phyloP scores from a whole-genome alignment of 768 basidiomycete species.

The Tephrocybe rancida region DNA sequence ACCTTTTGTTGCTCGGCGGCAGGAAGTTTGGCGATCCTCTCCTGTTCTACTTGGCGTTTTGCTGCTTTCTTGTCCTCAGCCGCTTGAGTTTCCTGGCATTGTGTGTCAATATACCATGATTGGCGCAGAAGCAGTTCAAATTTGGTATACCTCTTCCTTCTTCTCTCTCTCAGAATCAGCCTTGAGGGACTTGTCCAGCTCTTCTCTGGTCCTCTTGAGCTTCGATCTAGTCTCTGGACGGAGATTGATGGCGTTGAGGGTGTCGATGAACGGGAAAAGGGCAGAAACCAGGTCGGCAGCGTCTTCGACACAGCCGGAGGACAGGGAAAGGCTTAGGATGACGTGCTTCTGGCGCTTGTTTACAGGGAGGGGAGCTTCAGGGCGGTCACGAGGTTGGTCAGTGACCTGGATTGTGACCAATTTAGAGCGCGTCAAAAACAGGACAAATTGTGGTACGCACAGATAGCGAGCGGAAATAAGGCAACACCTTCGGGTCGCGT shows the following conservation, averaged over 20 bases:
- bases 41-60: constrained; percentile 75
- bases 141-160: constrained; percentile 60
- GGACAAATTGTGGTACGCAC: constrained; percentile 34
- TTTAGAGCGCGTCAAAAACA: constrained; percentile 4
- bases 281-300: constrained; percentile 64
- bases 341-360: constrained; percentile 70
- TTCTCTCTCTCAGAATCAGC: constrained; percentile 68
- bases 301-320: constrained; percentile 45
- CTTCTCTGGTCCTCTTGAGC: constrained; percentile 73
- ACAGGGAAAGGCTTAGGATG: constrained; percentile 66
- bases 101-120: not conserved
- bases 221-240: constrained; percentile 85
- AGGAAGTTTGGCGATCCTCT: constrained; percentile 70
- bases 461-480: constrained; percentile 86
- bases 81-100: constrained; percentile 38
- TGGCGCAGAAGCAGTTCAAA: not conserved
- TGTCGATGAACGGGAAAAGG: constrained; percentile 77
- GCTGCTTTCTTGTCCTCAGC: constrained; percentile 72
- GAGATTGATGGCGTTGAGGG: constrained; percentile 56
- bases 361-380: constrained; percentile 49
- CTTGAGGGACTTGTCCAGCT: constrained; percentile 67
- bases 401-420: constrained; percentile 56
- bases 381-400: constrained; percentile 81
- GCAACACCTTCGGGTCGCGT: constrained; percentile 61
- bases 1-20: constrained; percentile 86